phyloP scores from a whole-genome alignment of 2,329 filamentous ascomycete genomes.

The Cordyceps militaris region DNA sequence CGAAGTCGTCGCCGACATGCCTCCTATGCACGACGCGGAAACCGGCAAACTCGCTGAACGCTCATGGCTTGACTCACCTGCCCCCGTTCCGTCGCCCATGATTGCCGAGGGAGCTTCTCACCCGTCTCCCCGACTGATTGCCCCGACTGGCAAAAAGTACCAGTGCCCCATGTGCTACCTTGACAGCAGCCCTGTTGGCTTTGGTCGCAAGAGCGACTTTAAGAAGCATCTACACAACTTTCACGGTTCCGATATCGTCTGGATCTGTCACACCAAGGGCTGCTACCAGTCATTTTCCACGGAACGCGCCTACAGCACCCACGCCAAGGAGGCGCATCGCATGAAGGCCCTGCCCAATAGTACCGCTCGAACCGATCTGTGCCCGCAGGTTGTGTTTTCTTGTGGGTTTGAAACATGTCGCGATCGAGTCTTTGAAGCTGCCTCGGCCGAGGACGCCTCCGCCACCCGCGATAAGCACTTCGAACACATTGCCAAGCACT shows the following conservation, averaged over 20 bases:
- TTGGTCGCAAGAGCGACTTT: slow-evolving; percentile 40
- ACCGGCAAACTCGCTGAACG: slow-evolving; percentile 27
- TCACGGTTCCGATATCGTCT: slow-evolving; percentile 35
- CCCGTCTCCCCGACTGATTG: slow-evolving; percentile 30
- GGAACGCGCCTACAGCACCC: slow-evolving; percentile 37
- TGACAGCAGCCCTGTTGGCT: slow-evolving; percentile 38
- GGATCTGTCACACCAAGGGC: slow-evolving; percentile 35
- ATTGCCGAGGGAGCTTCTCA: slow-evolving; percentile 25
- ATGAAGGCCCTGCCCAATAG: slow-evolving; percentile 35
- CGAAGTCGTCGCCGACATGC: slow-evolving; percentile 27
- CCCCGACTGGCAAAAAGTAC: slow-evolving; percentile 34
- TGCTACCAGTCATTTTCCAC: slow-evolving; percentile 39
- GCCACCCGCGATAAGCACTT: slow-evolving; percentile 37
- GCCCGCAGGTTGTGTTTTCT: slow-evolving; percentile 37
- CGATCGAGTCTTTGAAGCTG: slow-evolving; percentile 36
- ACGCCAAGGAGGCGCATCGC: slow-evolving; percentile 36
- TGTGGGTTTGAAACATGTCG: slow-evolving; percentile 37
- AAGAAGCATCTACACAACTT: slow-evolving; percentile 44
- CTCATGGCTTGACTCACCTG: slow-evolving; percentile 35
- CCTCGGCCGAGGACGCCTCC: slow-evolving; percentile 29
- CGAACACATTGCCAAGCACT: slow-evolving; percentile 41
- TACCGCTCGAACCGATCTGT: slow-evolving; percentile 34
- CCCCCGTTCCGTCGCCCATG: slow-evolving; percentile 29
- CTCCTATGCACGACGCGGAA: slow-evolving; percentile 29
- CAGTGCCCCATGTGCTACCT: slow-evolving; percentile 41